Percentiles rank a stretch among this genome's conserved stretches.
These are phyloP conservation scores for Fusarium hostae DNA, from an alignment of 2,329 filamentous ascomycete genomes.

Conservation along the genomic window DNA sequence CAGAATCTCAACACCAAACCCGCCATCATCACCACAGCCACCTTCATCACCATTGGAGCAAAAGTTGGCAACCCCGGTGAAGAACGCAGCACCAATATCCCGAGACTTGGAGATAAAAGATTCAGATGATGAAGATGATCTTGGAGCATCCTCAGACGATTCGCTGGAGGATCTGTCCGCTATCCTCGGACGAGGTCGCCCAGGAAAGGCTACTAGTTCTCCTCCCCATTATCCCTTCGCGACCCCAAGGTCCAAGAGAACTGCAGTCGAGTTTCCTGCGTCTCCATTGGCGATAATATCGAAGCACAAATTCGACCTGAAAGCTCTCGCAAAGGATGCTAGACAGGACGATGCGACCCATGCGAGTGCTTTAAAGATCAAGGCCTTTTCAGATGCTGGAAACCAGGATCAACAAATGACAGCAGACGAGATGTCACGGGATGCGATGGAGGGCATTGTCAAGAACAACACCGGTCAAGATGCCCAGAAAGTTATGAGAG, in stretches of 20 bases:
- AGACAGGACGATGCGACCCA: slow-evolving; percentile 68
- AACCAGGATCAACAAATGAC: slow-evolving; percentile 8
- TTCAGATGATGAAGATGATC: slow-evolving; percentile 77
- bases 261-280: slow-evolving; percentile 52
- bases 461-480: slow-evolving; percentile 55
- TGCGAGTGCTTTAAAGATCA: slow-evolving; percentile 61
- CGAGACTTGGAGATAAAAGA: slow-evolving; percentile 71
- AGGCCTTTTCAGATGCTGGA: slow-evolving; percentile 46
- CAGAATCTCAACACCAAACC: slow-evolving; percentile 11
- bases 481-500: slow-evolving; percentile 58
- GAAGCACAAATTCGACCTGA: slow-evolving; percentile 72
- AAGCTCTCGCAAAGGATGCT: slow-evolving; percentile 69
- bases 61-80: slow-evolving; percentile 42
- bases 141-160: slow-evolving; percentile 64
- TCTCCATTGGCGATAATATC: slow-evolving; percentile 63
- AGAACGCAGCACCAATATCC: slow-evolving; percentile 44
- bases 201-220: slow-evolving; percentile 31
- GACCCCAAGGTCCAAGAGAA: slow-evolving; percentile 62
- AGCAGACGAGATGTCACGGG: slow-evolving; percentile 35
- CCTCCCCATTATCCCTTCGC: slow-evolving; percentile 43
- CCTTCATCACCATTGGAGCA: slow-evolving; percentile 43
- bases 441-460: slow-evolving; percentile 47
- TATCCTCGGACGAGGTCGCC: slow-evolving; percentile 46
- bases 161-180: slow-evolving; percentile 65
- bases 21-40: slow-evolving; percentile 35